Conservation (phyloP, 208 protist species). For the Porcisia deanei region DNA sequence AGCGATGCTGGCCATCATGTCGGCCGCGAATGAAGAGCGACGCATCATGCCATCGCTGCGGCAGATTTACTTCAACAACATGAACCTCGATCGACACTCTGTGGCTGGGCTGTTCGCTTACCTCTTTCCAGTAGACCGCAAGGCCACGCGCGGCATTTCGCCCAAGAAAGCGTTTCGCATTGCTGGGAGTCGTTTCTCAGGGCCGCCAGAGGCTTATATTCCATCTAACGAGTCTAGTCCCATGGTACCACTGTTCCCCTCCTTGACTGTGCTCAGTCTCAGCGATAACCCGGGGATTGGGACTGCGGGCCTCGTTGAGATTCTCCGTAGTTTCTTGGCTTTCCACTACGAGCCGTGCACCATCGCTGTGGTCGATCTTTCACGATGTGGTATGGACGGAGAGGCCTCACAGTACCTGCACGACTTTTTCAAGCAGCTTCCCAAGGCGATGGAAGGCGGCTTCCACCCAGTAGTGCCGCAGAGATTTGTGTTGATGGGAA, state of each 20-base stretch:
- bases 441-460: constrained; percentile 17
- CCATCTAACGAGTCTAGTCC: constrained; percentile 30
- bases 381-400: constrained; percentile 62
- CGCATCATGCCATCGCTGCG: constrained; percentile 58
- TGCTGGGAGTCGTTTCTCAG: constrained; percentile 15
- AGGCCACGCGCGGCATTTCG: constrained; percentile 11
- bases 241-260: constrained; percentile 61
- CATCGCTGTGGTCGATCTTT: constrained; percentile 72
- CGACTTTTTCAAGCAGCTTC: constrained; percentile 58
- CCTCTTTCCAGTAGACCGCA: constrained; percentile 68
- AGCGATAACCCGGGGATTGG: constrained; percentile 80
- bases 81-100: constrained; percentile 69
- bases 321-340: constrained; percentile 66
- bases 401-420: constrained; percentile 29
- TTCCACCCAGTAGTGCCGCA: constrained; percentile 41
- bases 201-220: constrained; percentile 40
- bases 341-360: constrained; percentile 46
- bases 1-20: constrained; percentile 66
- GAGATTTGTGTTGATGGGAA: constrained; percentile 69
- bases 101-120: constrained; percentile 64
- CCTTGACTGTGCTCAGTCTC: constrained; percentile 65
- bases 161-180: constrained; percentile 13
- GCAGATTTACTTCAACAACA: constrained; percentile 83
- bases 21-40: constrained; percentile 49
- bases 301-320: constrained; percentile 42